phyloP scores from a whole-genome alignment of 2,329 filamentous ascomycete species.

The Canariomyces notabilis region DNA sequence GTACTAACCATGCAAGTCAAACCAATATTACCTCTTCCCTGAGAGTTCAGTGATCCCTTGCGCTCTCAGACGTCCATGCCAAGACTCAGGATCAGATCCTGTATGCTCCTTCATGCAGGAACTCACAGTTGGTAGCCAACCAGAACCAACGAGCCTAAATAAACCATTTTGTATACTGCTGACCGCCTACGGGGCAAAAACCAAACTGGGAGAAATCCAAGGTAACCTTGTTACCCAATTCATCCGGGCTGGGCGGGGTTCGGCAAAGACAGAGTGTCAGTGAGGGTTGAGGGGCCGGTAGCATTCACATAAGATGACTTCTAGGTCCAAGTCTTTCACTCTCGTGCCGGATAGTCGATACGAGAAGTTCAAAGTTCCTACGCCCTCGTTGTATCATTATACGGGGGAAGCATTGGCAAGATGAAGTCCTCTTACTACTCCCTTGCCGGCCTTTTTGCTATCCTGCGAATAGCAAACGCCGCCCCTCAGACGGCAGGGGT shows the following conservation, averaged over 20 bases:
- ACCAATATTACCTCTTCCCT: no score
- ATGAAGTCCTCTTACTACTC: neutral
- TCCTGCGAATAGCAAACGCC: neutral
- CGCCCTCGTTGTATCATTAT: neutral
- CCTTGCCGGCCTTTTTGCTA: neutral
- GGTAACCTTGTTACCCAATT: neutral
- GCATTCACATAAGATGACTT: neutral
- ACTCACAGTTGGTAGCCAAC: no score
- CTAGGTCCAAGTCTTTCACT: neutral
- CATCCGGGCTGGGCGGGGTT: neutral
- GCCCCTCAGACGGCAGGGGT: neutral
- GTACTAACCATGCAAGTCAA: no score
- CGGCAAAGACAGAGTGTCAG: no score
- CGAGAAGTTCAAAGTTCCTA: neutral
- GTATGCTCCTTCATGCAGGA: slow-evolving; percentile 3
- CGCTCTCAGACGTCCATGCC: no score
- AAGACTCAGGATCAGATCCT: no score
- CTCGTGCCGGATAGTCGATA: neutral
- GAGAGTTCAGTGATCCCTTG: no score
- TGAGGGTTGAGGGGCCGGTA: no score
- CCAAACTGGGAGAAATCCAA: neutral
- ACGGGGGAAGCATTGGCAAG: neutral
- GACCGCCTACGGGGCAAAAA: neutral
- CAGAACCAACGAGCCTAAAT: no score
- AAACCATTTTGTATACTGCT: neutral